phyloP scores from a whole-genome alignment of 164 flowering plant genomes.

The Malania oleifera region DNA sequence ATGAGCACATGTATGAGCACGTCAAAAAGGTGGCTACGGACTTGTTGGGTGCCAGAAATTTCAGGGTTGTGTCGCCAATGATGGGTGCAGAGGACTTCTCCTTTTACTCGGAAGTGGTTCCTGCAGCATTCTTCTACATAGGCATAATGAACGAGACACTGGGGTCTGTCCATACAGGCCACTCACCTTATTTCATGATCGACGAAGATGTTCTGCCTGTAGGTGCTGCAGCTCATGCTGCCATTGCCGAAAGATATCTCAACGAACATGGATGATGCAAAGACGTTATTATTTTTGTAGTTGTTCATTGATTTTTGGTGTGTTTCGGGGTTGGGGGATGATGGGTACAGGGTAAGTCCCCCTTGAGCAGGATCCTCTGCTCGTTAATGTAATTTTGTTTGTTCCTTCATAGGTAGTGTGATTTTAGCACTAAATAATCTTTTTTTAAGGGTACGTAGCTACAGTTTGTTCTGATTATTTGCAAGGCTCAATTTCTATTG shows the following conservation, averaged over 20 bases:
- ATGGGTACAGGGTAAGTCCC: too few species aligned
- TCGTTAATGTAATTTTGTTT: too few species aligned
- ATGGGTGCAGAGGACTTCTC: conserved; percentile 98
- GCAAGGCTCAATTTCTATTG: too few species aligned
- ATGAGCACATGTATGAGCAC: conserved; percentile 60
- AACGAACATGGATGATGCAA: conserved; percentile 32
- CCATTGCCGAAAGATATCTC: conserved; percentile 78
- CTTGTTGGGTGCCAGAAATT: conserved; percentile 50
- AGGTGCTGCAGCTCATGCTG: conserved; percentile 82
- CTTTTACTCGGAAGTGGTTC: conserved; percentile 71
- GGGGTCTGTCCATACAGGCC: conserved; percentile 62
- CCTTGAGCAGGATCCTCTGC: too few species aligned
- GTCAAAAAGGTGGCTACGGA: conserved; percentile 53
- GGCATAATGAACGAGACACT: conserved; percentile 73
- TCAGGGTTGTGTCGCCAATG: conserved; percentile 45
- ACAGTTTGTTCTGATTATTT: too few species aligned
- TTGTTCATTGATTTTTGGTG: not conserved
- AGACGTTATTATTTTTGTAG: not conserved
- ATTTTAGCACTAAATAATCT: too few species aligned
- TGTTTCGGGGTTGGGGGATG: too few species aligned
- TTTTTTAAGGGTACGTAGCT: too few species aligned
- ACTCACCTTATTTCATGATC: conserved; percentile 78
- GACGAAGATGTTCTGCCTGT: conserved; percentile 73
- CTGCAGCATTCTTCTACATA: conserved; percentile 70
- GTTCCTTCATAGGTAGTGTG: too few species aligned